A percentile compares a stretch with the other conserved stretches of the same genome.
These are phyloP conservation scores for Phytophthora europaea DNA, from an alignment of 352 stramenopile genomes.

Conservation along the genomic window DNA sequence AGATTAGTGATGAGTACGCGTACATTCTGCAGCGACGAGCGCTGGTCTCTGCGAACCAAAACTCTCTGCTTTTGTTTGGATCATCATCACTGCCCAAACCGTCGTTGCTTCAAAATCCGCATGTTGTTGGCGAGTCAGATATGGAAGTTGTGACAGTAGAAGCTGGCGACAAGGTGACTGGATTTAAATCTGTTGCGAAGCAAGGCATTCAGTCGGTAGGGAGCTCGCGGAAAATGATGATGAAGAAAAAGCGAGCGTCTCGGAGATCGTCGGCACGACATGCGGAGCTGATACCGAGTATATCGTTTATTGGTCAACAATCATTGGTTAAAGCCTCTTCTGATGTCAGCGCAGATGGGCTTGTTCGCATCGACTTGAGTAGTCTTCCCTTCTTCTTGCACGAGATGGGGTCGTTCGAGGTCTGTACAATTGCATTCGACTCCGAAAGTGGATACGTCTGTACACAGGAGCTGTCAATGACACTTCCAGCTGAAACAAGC, in stretches of 20 bases:
- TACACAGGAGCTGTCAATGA: slow-evolving; percentile 37
- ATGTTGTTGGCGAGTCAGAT: slow-evolving; percentile 51
- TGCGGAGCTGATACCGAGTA: slow-evolving; percentile 29
- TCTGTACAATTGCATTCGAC: slow-evolving; percentile 47
- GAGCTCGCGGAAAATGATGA: neutral
- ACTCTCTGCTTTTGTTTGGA: slow-evolving; percentile 34
- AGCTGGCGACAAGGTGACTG: slow-evolving; percentile 47
- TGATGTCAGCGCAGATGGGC: slow-evolving; percentile 22
- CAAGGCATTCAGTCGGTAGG: slow-evolving; percentile 23
- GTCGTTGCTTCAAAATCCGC: slow-evolving; percentile 63
- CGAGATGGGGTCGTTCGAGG: slow-evolving; percentile 42
- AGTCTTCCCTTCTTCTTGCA: slow-evolving; percentile 20
- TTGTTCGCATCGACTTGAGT: slow-evolving; percentile 33
- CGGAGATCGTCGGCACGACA: neutral
- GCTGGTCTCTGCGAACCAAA: slow-evolving; percentile 31
- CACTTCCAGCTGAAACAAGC: slow-evolving; percentile 9
- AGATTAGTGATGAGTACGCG: slow-evolving; percentile 76
- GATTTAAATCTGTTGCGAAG: slow-evolving; percentile 28
- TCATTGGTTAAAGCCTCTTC: slow-evolving; percentile 33
- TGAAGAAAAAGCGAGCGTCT: neutral
- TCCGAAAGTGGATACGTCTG: slow-evolving; percentile 27
- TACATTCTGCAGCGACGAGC: slow-evolving; percentile 76
- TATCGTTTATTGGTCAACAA: slow-evolving; percentile 40
- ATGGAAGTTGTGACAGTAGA: slow-evolving; percentile 59
- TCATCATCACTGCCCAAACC: slow-evolving; percentile 53